These are phyloP conservation scores for Fusarium sp. DNA, from an alignment of 2,329 filamentous ascomycete genomes.

Conservation along the genomic window DNA sequence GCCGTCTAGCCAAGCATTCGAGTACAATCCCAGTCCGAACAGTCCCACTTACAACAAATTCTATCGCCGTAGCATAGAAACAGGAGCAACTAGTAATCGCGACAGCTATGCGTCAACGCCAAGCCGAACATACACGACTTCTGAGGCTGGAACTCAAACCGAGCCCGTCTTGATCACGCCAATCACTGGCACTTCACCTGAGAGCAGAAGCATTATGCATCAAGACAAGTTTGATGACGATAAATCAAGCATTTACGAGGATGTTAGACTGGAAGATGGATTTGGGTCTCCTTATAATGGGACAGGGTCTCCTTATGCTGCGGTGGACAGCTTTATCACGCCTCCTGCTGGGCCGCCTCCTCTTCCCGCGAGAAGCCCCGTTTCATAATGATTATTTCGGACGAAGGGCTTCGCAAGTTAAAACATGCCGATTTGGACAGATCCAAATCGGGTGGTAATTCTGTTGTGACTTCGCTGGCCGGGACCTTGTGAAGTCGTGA, in stretches of 20 bases:
- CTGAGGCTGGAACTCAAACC: conserved; percentile 48
- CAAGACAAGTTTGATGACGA: not conserved
- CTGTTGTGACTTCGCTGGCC: too few relatives aligned
- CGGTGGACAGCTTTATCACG: conserved; percentile 11
- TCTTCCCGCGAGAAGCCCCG: conserved; percentile 20
- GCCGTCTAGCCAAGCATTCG: conserved; percentile 53
- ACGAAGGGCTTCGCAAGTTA: too few relatives aligned
- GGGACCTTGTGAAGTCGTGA: too few relatives aligned
- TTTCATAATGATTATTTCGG: not conserved
- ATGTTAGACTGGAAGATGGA: conserved; percentile 12
- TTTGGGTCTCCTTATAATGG: conserved; percentile 4
- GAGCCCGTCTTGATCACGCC: conserved; percentile 37
- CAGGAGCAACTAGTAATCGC: conserved; percentile 36
- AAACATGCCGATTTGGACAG: too few relatives aligned
- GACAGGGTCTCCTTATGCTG: conserved; percentile 3
- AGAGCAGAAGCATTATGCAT: not conserved
- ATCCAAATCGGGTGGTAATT: too few relatives aligned
- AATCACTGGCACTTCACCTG: not conserved
- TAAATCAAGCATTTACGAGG: conserved; percentile 33
- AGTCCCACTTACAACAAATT: conserved; percentile 54
- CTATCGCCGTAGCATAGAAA: conserved; percentile 49
- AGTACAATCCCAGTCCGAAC: conserved; percentile 53
- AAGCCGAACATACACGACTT: conserved; percentile 39
- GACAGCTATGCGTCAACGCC: conserved; percentile 37
- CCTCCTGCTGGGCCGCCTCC: conserved; percentile 20